Conservation (phyloP, 306 rosid genomes). For the Boehmeria nivea region DNA sequence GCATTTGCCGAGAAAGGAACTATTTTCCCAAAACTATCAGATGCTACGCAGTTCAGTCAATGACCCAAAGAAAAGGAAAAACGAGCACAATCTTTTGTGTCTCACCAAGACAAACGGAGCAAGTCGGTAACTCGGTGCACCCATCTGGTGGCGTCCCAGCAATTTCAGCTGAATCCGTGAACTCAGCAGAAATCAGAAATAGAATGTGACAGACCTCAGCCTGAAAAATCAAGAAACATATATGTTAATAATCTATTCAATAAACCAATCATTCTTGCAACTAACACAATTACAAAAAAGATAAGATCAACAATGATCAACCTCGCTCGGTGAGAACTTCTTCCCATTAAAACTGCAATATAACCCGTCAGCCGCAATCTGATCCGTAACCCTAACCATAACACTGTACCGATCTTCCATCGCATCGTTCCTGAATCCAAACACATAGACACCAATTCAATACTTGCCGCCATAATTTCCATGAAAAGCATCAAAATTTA, state of each 20-base stretch:
- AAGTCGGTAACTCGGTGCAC: constrained; percentile 81
- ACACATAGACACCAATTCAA: not conserved
- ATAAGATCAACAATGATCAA: constrained; percentile 6
- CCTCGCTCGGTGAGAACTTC: constrained; percentile 76
- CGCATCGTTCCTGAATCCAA: constrained; percentile 63
- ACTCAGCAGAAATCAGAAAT: constrained; percentile 68
- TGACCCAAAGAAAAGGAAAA: not conserved
- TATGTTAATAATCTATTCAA: not conserved
- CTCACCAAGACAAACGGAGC: constrained; percentile 95
- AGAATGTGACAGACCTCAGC: constrained; percentile 85
- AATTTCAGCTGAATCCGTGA: constrained; percentile 66
- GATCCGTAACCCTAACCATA: constrained; percentile 48
- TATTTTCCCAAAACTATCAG: not conserved
- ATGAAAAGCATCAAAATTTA: too few relatives aligned
- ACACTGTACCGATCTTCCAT: constrained; percentile 86
- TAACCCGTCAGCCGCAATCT: constrained; percentile 45
- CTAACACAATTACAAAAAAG: not conserved
- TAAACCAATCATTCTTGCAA: not conserved
- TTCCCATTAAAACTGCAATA: constrained; percentile 57
- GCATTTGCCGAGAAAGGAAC: constrained; percentile 3
- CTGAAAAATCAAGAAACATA: constrained; percentile 27
- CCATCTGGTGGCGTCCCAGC: constrained; percentile 71
- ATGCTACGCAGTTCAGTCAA: constrained; percentile 4
- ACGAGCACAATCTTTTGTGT: constrained; percentile 4
- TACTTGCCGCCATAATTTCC: not conserved